Evolutionary conservation across 2,329 filamentous ascomycete species (phyloP), one percentile per base, ranked within the genome.

Genomic region (Fusarium sp.): DNA sequence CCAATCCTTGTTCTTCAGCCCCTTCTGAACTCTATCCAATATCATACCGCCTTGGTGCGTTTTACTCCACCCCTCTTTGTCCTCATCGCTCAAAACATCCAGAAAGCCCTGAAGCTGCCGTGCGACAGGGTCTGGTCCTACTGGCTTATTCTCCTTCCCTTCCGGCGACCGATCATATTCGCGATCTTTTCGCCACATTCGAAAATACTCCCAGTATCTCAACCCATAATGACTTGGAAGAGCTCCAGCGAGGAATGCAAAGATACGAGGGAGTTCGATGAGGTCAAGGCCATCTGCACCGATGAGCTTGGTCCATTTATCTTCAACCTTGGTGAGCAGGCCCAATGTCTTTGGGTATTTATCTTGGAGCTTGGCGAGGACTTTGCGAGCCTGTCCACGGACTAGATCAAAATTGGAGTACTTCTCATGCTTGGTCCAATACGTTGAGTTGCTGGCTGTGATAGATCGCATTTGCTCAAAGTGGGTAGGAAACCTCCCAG

Each of bases 401-500:
- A 53, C 3, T 21, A 23, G 55, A 10, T 44, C 11, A 4, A 28
- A 16, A 4, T 44, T 12, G 2, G 55, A 58, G 12, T 53, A 58
- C 6, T 18, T n/a, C 18, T 4, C 14, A 3, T 14, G 12, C 7
- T n/a, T 53, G 1, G 8, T 14, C 55, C 55, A 58, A 13, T 44
- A 58, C 1, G 39, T 53, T 3, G 55, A 58, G 6, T 37, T 28
- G 11, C 55, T 54, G 4, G 48, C 39, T 13, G 55, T 58, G 4
- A 58, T 28, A 4, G 48, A 52, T 18, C 34, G 39, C 55, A 58
- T 37, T 8, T 58, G 55, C 18, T 58, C 55, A 13, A 58, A 37
- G 3, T 12, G 25, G 1, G 21, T 53, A 3, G 55, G 55, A 16
- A 58, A 58, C 6, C 4, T 26, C 4, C 48, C 48, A 7, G 48